Conservation (phyloP, 345 rosid species). For the Raphanus sativus region DNA sequence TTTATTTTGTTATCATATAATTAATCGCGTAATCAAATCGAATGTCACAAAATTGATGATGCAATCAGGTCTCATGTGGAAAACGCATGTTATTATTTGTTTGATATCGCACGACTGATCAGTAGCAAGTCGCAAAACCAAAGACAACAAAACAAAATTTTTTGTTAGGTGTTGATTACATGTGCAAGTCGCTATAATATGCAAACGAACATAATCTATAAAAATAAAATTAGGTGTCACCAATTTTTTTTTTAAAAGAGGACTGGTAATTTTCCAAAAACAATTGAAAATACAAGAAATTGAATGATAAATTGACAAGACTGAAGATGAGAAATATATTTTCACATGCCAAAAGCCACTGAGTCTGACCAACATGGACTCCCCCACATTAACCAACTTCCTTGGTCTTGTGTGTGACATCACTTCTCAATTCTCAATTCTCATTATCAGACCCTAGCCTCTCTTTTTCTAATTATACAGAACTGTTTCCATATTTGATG, state of each 20-base stretch:
- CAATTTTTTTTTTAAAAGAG: background rate
- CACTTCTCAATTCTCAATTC: background rate
- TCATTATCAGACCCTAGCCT: background rate
- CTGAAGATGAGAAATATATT: background rate
- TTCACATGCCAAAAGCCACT: background rate
- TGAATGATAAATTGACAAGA: background rate
- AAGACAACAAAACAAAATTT: too few species aligned
- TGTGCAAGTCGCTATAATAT: too few species aligned
- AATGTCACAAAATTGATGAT: too few species aligned
- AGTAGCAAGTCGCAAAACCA: too few species aligned
- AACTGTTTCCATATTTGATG: background rate
- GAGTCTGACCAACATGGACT: background rate
- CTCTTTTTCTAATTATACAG: background rate
- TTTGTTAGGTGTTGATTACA: too few species aligned
- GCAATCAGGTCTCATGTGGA: too few species aligned
- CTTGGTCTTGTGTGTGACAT: slow-evolving; percentile 20
- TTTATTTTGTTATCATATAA: too few species aligned
- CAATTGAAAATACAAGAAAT: background rate
- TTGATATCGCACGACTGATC: too few species aligned
- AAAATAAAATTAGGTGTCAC: background rate
- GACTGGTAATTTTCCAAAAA: background rate
- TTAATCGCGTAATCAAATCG: too few species aligned
- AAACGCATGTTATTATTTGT: too few species aligned
- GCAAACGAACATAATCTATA: too few species aligned
- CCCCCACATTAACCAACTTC: background rate